These are phyloP conservation scores for Mycena amicta DNA, from an alignment of 768 basidiomycete species.

Conservation along the genomic window DNA sequence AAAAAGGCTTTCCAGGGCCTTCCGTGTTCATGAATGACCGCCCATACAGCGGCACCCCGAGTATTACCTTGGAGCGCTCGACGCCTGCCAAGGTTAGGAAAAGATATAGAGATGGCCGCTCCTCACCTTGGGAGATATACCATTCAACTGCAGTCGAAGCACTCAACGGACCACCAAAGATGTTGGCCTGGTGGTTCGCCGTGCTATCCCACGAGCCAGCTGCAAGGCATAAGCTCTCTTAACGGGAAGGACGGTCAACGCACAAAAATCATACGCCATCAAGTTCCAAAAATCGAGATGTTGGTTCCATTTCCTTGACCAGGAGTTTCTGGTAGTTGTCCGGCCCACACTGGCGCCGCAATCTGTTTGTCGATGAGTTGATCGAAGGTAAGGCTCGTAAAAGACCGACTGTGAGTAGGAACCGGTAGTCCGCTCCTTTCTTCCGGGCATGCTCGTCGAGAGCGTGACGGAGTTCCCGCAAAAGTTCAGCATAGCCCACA, in stretches of 20 bases:
- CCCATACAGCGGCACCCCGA: slow-evolving; percentile 94
- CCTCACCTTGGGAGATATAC: slow-evolving; percentile 58
- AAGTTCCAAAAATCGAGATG: slow-evolving; percentile 96
- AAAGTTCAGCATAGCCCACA: slow-evolving; percentile 77
- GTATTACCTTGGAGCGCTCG: slow-evolving; percentile 73
- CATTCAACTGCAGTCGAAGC: slow-evolving; percentile 66
- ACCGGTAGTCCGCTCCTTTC: slow-evolving; percentile 60
- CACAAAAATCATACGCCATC: slow-evolving; percentile 91
- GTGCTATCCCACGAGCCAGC: slow-evolving; percentile 77
- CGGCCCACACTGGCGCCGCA: slow-evolving; percentile 90
- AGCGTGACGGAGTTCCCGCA: slow-evolving; percentile 72
- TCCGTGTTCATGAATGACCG: slow-evolving; percentile 85
- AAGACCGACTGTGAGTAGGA: slow-evolving; percentile 69
- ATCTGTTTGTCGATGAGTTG: slow-evolving; percentile 49
- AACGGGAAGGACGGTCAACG: slow-evolving; percentile 21
- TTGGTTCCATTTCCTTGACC: slow-evolving; percentile 81
- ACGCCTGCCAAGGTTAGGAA: slow-evolving; percentile 52
- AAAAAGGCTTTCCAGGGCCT: slow-evolving; percentile 80
- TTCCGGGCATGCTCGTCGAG: slow-evolving; percentile 73
- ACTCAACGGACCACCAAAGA: slow-evolving; percentile 69
- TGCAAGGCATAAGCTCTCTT: slow-evolving; percentile 26
- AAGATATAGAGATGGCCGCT: background rate
- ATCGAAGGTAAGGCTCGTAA: background rate
- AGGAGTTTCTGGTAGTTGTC: slow-evolving; percentile 81
- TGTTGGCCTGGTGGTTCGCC: slow-evolving; percentile 84